Percentiles rank a stretch among this genome's conserved stretches.
Conservation (phyloP, 1,284 basidiomycete species). For the Afroboletus lepidellus region DNA sequence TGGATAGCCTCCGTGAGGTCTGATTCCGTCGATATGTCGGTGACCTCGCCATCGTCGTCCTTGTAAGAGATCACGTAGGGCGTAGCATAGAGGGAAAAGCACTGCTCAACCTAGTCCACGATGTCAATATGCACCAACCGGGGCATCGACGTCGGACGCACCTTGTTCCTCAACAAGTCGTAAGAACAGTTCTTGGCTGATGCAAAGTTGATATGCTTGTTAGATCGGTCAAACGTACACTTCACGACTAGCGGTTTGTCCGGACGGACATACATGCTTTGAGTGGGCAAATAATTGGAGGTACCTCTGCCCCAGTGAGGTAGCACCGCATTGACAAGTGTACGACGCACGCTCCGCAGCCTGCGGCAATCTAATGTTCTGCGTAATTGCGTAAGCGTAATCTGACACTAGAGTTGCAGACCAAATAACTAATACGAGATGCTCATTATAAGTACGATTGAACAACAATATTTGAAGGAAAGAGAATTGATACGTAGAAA, state of each 20-base stretch:
- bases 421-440: background rate
- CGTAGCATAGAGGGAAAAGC: slow-evolving; percentile 71
- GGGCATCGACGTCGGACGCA: slow-evolving; percentile 31
- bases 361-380: background rate
- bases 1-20: slow-evolving; percentile 84
- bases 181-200: slow-evolving; percentile 77
- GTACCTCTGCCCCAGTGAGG: background rate
- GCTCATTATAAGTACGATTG: slow-evolving; percentile 10
- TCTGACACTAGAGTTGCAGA: background rate
- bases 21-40: slow-evolving; percentile 63
- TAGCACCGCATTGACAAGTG: slow-evolving; percentile 3
- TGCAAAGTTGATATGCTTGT: slow-evolving; percentile 73
- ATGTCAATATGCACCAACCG: slow-evolving; percentile 1
- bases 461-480: slow-evolving; percentile 16
- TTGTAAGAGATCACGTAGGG: slow-evolving; percentile 76
- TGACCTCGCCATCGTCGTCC: slow-evolving; percentile 83
- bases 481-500: slow-evolving; percentile 25
- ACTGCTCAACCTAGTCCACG: slow-evolving; percentile 68
- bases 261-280: slow-evolving; percentile 43
- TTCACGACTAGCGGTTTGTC: slow-evolving; percentile 73
- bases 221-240: slow-evolving; percentile 72
- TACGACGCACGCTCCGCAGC: slow-evolving; percentile 27
- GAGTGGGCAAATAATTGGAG: slow-evolving; percentile 2
- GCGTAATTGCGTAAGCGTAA: background rate
- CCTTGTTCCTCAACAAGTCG: slow-evolving; percentile 67